These are phyloP conservation scores for Lignosus rhinocerotis DNA, from an alignment of 1,284 basidiomycete genomes.

Conservation along the genomic window DNA sequence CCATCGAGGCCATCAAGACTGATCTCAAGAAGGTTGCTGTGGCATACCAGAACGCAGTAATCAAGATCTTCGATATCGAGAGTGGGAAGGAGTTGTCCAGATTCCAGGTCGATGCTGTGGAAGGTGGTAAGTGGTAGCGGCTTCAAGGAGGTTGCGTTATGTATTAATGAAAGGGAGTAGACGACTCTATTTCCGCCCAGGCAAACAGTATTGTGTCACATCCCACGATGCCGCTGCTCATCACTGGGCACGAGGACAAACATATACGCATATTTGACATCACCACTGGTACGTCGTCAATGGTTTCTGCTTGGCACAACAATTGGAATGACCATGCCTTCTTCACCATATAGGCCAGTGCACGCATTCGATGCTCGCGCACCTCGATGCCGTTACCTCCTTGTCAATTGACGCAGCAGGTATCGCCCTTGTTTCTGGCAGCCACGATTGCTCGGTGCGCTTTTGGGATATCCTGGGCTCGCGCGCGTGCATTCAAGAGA, in stretches of 20 bases:
- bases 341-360: slow-evolving; percentile 60
- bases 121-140: slow-evolving; percentile 46
- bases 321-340: not conserved
- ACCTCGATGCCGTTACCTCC: slow-evolving; percentile 89
- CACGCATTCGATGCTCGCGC: slow-evolving; percentile 87
- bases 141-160: not conserved
- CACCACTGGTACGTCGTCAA: slow-evolving; percentile 59
- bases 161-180: slow-evolving; percentile 37
- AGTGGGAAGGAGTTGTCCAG: slow-evolving; percentile 77
- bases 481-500: slow-evolving; percentile 85
- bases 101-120: slow-evolving; percentile 68
- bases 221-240: slow-evolving; percentile 86
- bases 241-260: slow-evolving; percentile 94
- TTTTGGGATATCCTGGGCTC: slow-evolving; percentile 93
- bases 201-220: slow-evolving; percentile 91
- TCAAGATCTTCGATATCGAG: slow-evolving; percentile 90
- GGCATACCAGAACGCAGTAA: slow-evolving; percentile 86
- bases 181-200: slow-evolving; percentile 74
- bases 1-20: slow-evolving; percentile 78
- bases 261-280: slow-evolving; percentile 90
- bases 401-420: slow-evolving; percentile 87
- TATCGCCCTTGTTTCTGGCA: slow-evolving; percentile 86
- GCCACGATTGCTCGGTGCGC: slow-evolving; percentile 91
- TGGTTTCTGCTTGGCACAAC: not conserved
- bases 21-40: slow-evolving; percentile 84